These are phyloP conservation scores for Hyphodiscus hymeniophilus DNA, from an alignment of 495 filamentous ascomycete genomes.

Conservation along the genomic window DNA sequence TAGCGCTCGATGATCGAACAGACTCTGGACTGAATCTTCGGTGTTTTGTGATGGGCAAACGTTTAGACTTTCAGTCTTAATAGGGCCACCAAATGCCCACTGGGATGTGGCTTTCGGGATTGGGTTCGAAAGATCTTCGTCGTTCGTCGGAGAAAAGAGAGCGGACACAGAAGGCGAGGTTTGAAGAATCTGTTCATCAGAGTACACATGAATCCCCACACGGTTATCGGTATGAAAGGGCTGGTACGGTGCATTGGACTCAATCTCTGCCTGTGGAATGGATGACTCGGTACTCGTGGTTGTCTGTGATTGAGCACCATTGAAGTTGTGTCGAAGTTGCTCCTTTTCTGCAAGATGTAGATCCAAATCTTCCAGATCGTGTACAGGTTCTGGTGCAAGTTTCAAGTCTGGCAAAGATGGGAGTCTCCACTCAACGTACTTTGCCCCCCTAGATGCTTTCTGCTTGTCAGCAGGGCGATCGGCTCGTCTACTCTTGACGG, in stretches of 20 bases:
- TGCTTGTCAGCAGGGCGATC: constrained; percentile 35
- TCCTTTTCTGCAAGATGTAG: constrained; percentile 38
- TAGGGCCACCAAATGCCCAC: constrained; percentile 67
- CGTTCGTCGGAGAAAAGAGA: constrained; percentile 5
- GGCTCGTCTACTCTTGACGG: constrained; percentile 42
- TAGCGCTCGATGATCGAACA: constrained; percentile 40
- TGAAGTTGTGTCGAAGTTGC: constrained; percentile 23
- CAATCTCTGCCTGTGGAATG: constrained; percentile 86
- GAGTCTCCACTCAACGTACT: constrained; percentile 58
- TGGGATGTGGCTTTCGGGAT: constrained; percentile 19
- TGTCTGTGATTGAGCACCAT: no score
- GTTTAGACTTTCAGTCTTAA: constrained; percentile 54
- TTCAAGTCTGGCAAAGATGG: constrained; percentile 45
- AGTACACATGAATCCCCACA: constrained; percentile 60
- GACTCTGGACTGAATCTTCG: constrained; percentile 33
- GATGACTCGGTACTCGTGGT: constrained; percentile 34
- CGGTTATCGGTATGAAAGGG: constrained; percentile 85
- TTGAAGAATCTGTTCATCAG: constrained; percentile 1
- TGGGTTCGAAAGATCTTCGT: background rate
- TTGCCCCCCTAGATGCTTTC: constrained; percentile 44
- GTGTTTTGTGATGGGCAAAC: constrained; percentile 38
- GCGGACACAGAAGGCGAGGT: constrained; percentile 20
- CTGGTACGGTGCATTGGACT: constrained; percentile 83
- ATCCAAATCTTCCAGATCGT: constrained; percentile 38
- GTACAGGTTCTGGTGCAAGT: constrained; percentile 33